Percentiles rank a stretch among this genome's conserved stretches.
Evolutionary conservation across 192 early-diverging fungal genomes (phyloP).

Genomic region (Coemansia sp.): DNA sequence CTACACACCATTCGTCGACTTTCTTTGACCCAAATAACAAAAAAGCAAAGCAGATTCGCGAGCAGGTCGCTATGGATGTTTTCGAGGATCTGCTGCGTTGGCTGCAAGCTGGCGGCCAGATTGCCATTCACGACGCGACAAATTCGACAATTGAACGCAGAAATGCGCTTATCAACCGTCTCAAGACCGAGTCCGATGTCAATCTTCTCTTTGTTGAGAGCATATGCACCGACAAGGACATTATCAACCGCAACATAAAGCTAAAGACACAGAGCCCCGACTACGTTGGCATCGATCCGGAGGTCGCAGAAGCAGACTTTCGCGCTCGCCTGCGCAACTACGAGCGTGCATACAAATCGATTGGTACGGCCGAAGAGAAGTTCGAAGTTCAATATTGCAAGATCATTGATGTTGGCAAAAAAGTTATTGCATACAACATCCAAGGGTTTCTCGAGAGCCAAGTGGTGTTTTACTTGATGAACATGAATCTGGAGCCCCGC

Average conservation of each 20-base stretch:
- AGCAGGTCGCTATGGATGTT: constrained; percentile 86
- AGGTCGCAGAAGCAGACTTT: constrained; percentile 85
- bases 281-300: constrained; percentile 81
- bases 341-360: constrained; percentile 86
- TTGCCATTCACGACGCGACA: constrained; percentile 94
- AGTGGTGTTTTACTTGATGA: constrained; percentile 98
- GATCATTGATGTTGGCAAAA: constrained; percentile 94
- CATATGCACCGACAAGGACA: constrained; percentile 70
- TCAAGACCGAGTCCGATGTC: constrained; percentile 61
- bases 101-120: constrained; percentile 83
- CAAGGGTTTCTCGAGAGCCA: constrained; percentile 91
- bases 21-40: constrained; percentile 94
- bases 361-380: constrained; percentile 82
- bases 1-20: constrained; percentile 68
- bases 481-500: constrained; percentile 85
- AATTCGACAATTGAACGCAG: constrained; percentile 88
- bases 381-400: constrained; percentile 88
- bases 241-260: constrained; percentile 79
- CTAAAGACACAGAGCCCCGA: constrained; percentile 95
- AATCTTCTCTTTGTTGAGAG: constrained; percentile 78
- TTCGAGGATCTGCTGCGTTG: constrained; percentile 89
- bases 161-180: constrained; percentile 61
- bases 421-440: constrained; percentile 92
- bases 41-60: constrained; percentile 72
- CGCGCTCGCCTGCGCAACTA: constrained; percentile 84